A percentile compares a stretch with the other conserved stretches of the same genome.
phyloP scores from a whole-genome alignment of 1,284 basidiomycete genomes.

The Porogramme epimiltina region DNA sequence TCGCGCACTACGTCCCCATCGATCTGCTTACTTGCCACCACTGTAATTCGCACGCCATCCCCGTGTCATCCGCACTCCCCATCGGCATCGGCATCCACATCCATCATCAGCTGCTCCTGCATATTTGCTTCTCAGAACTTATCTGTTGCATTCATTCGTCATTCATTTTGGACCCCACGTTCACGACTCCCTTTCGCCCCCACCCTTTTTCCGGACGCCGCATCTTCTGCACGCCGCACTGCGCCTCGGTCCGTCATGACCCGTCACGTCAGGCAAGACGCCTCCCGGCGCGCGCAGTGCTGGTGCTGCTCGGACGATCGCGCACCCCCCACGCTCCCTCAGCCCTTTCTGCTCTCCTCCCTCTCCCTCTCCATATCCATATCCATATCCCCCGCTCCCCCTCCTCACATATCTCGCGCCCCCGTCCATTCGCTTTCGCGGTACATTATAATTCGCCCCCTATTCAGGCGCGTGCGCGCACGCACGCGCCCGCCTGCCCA shows the following conservation, averaged over 20 bases:
- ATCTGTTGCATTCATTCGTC: constrained; percentile 23
- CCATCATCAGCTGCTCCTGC: constrained; percentile 7
- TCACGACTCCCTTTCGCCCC: constrained; percentile 14
- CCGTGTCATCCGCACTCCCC: constrained; percentile 2
- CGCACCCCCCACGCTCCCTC: constrained; percentile 21
- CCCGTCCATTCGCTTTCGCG: constrained; percentile 13
- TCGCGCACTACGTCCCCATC: constrained; percentile 13
- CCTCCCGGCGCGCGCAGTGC: constrained; percentile 2
- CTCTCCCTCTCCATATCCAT: background rate
- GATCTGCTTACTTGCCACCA: background rate
- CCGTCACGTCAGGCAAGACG: constrained; percentile 4
- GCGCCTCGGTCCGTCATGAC: constrained; percentile 10
- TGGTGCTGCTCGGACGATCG: background rate
- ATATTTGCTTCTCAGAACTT: constrained; percentile 15
- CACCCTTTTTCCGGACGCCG: constrained; percentile 8
- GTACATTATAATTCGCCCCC: constrained; percentile 24
- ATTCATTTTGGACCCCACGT: constrained; percentile 21
- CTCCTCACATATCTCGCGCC: constrained; percentile 3
- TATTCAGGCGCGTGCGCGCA: constrained; percentile 17
- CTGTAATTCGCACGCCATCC: constrained; percentile 5
- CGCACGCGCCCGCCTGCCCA: constrained; percentile 22
- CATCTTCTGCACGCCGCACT: constrained; percentile 10
- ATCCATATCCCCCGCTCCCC: background rate
- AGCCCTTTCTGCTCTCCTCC: constrained; percentile 4
- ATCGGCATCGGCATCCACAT: constrained; percentile 6